Base-by-base conservation (phyloP, 768 basidiomycete genomes). In the Kwoniella pini region DNA sequence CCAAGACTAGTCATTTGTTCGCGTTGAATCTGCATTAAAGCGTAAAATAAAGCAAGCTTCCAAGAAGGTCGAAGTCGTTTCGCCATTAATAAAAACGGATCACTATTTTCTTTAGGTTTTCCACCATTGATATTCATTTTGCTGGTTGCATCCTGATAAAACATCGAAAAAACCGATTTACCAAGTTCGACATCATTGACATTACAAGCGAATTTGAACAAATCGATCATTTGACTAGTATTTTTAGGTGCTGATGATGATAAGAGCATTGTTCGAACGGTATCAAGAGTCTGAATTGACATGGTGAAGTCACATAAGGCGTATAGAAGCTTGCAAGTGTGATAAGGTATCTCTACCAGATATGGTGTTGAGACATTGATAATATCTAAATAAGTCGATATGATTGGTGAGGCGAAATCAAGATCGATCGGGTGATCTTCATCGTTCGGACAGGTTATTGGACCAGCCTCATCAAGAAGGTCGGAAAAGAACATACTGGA, bases 371-470 rank as follows among this genome's bases (percentile, higher is more conserved):
- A 53, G 13, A 26, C 19, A 28, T 26, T 54, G 52, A 54, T 42
- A 7, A 54, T 39, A 22, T 54, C 52, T 24, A 54, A 39, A 42
- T 40, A 54, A 22, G 24, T 26, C 11, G 12, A 17, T n/a, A 54
- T 42, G 0, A 28, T n/a, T 15, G 13, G 17, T 12, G 40, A 3
- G 0, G 42, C 6, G n/a, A 44, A 55, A 4, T 44, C 43, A 28
- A 55, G 54, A 19, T 55, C 54, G 40, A 55, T 40, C 9, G 54
- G 49, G 21, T 19, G 28, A 26, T 17, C 28, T 31, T 38, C 30
- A 26, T 51, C 17, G 33, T 38, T 51, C 3, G 27, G 3, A 19
- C 10, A 51, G 11, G 28, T 21, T 10, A 26, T 12, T 31, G 17
- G 28, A 33, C 9, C 33, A 24, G 17, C 21, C 6, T 19, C 12